Conservation (phyloP, 495 filamentous ascomycete genomes). For the Podospora pseudocomata region DNA sequence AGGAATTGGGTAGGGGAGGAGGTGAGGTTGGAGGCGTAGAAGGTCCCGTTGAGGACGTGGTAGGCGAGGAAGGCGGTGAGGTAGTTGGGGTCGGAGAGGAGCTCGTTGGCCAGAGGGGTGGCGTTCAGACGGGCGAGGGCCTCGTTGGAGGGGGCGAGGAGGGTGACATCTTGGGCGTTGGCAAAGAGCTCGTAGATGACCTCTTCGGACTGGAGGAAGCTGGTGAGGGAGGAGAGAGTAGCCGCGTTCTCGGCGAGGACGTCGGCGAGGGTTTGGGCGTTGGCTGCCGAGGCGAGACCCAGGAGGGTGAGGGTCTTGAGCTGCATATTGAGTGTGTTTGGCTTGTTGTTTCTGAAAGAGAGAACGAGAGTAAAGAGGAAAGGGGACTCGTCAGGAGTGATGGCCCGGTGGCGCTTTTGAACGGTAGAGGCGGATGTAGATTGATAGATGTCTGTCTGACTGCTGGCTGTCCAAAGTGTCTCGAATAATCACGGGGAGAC, state of each 20-base stretch:
- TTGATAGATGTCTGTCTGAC: not conserved
- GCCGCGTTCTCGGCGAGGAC: constrained; percentile 38
- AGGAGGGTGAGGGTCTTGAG: constrained; percentile 33
- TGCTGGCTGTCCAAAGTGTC: not conserved
- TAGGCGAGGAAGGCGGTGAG: constrained; percentile 56
- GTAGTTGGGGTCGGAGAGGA: constrained; percentile 34
- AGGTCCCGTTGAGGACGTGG: constrained; percentile 60
- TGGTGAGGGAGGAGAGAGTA: constrained; percentile 42
- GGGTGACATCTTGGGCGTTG: constrained; percentile 53
- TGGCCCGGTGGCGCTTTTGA: not conserved
- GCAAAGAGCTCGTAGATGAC: constrained; percentile 39
- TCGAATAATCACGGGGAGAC: not conserved
- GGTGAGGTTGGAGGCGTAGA: constrained; percentile 41
- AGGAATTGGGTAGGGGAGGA: constrained; percentile 27
- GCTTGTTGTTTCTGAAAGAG: not conserved
- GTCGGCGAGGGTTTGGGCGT: constrained; percentile 35
- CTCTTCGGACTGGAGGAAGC: constrained; percentile 43
- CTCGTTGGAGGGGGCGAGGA: constrained; percentile 61
- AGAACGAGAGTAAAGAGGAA: not conserved
- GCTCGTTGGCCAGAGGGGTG: constrained; percentile 25
- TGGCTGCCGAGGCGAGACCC: constrained; percentile 21
- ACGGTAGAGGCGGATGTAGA: constrained; percentile 2
- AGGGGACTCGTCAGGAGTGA: not conserved
- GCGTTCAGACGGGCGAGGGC: constrained; percentile 47
- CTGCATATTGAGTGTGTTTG: constrained; percentile 31